Base-by-base conservation (phyloP, 2,329 filamentous ascomycete species). In the Hypoxylon sp. region DNA sequence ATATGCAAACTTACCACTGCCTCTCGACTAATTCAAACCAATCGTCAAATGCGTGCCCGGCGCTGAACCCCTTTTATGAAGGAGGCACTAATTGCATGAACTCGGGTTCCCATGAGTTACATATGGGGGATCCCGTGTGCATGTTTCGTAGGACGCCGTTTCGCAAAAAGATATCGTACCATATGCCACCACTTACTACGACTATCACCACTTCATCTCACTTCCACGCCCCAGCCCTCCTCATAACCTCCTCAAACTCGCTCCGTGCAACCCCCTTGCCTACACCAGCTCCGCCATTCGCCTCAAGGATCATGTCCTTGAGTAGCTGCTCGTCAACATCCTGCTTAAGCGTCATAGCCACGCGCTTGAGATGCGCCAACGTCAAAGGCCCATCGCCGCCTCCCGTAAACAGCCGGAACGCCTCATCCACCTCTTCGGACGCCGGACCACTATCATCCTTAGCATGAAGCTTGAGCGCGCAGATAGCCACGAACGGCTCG, bases 231-330 rank as follows among this genome's bases (percentile, higher is more conserved):
- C 94, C 94, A 5, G 94, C 94, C 74, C 92, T 85, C 71, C 85
- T 88, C 94, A 97, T 95, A 4, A 97, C 92, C 60, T 88, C 88
- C 80, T 94, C 91, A 81, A 97, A 97, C 76, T 98, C 93, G 57
- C 92, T 90, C 76, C 90, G 84, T 44, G 84, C 88, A 9, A 97
- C 95, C 6, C 92, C 93, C 63, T 84, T 87, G 39, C 84, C 88
- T 10, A 92, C 87, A 14, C 92, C 91, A 3, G 86, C 89, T 1
- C 93, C 94, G 2, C 92, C 93, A 80, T 97, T 98, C 53, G 95
- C 96, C 84, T 98, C 95, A 53, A 94, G 83, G 64, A 99, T 91
- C 96, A 99, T 99, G 83, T 98, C 94, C 82, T 88, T 89, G 77
- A 99, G 82, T 77, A 97, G 81, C 53, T 93, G 91, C 75, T 98